Conservation (phyloP, 2,329 filamentous ascomycete species). For the Penicillium freii region DNA sequence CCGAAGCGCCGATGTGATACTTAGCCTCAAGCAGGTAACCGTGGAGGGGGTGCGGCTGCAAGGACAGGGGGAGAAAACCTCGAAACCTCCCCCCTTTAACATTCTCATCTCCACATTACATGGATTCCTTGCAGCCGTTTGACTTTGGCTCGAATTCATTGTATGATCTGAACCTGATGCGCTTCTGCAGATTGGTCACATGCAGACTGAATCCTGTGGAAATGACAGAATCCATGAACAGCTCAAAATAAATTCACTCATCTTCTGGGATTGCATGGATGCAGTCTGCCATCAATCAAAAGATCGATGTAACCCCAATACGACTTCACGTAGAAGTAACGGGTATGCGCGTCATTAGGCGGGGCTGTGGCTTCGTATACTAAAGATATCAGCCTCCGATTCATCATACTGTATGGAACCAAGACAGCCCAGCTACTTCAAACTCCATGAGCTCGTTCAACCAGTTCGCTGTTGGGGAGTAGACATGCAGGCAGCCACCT, state of each 20-base stretch:
- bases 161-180: background rate
- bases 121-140: slow-evolving; percentile 13
- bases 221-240: background rate
- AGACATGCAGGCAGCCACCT: slow-evolving; percentile 30
- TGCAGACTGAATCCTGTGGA: background rate
- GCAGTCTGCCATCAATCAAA: background rate
- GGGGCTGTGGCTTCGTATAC: background rate
- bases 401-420: background rate
- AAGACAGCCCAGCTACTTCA: background rate
- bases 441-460: background rate
- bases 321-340: background rate
- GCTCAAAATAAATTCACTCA: background rate
- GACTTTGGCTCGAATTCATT: background rate
- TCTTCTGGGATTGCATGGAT: background rate
- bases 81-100: background rate
- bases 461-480: background rate
- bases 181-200: slow-evolving; percentile 3
- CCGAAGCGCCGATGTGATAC: slow-evolving; percentile 16
- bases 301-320: background rate
- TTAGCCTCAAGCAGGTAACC: slow-evolving; percentile 27
- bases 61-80: slow-evolving; percentile 14
- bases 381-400: background rate
- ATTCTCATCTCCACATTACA: background rate
- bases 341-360: slow-evolving; percentile 3
- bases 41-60: slow-evolving; percentile 12